Evolutionary conservation across 148 eudicot genomes (phyloP).

Genomic region (Fagopyrum homotropicum): DNA sequence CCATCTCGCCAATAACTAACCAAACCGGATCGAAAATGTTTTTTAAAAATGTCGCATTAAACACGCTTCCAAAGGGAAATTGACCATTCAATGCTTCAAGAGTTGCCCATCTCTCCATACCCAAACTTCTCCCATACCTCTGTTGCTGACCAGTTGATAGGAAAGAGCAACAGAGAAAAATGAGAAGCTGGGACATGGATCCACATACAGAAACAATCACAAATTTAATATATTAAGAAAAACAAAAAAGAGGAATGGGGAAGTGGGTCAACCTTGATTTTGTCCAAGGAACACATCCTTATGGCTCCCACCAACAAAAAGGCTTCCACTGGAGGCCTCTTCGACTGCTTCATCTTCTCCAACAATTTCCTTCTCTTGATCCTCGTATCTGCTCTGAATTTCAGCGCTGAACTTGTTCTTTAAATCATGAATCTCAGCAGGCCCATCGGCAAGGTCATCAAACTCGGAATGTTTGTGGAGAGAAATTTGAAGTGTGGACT

Average conservation of each 20-base stretch:
- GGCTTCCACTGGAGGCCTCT: background rate
- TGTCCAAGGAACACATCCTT: background rate
- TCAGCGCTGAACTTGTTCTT: background rate
- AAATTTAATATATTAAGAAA: too few species aligned
- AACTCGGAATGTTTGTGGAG: background rate
- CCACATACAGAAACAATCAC: background rate
- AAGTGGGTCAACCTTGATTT: conserved; percentile 11
- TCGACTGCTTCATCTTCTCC: background rate
- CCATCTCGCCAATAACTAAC: too few species aligned
- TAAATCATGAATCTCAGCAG: background rate
- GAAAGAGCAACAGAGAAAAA: background rate
- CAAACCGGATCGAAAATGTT: background rate
- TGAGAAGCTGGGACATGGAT: background rate
- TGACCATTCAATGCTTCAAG: background rate
- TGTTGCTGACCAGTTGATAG: background rate
- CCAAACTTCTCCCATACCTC: background rate
- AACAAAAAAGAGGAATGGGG: background rate
- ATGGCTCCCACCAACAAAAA: conserved; percentile 4
- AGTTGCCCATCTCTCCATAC: background rate
- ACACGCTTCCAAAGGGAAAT: background rate
- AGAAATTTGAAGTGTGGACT: background rate
- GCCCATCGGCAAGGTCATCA: background rate
- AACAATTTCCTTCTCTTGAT: conserved; percentile 8
- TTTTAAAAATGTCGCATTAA: background rate
- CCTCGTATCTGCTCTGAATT: background rate